Base-by-base conservation (phyloP, 2,329 filamentous ascomycete species). In the Lasiodiplodia theobromae region DNA sequence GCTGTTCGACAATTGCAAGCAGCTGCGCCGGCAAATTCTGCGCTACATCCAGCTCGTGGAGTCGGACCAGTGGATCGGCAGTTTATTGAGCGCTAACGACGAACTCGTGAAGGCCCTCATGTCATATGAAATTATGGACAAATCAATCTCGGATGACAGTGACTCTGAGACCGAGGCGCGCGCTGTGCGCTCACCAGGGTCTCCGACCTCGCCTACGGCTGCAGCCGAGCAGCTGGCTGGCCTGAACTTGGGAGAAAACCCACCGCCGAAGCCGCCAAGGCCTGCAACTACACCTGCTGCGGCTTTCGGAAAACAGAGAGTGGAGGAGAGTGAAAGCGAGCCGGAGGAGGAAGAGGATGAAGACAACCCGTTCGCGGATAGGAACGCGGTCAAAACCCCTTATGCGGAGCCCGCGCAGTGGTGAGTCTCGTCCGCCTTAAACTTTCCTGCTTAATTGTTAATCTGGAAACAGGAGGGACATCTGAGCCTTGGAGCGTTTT, bases 31-130 rank as follows among this genome's bases (percentile, higher is more conserved):
- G 69, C 92, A 93, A 77, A 92, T 98, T 37, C 78, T 98, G 49
- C 91, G 94, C 68, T 98, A 97, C 78, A 97, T 98, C 71, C 93
- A 98, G 76, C 87, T 94, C 63, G 91, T 98, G 14, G 93, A 97
- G 77, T 64, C 89, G 10, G 95, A 98, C 76, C 90, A 98, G 75
- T 97, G 92, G 86, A 89, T 99, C 10, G 96, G 95, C 52, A 91
- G 93, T 70, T 86, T 99, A 4, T 89, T 99, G 21, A 93, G 96
- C 75, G 94, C 95, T 71, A 98, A 99, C 75, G 96, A 99, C 74
- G 92, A 97, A 79, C 89, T 99, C n/a, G 92, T 98, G 51, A 91
- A 91, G 70, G 93, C 94, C 1, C 86, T 99, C 68, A 97, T 97
- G 88, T 92, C 94, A 0, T 99, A 94, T 76, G 95, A 98, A 80